Conservation (phyloP, 2,329 filamentous ascomycete genomes). For the Thelonectria blattea region DNA sequence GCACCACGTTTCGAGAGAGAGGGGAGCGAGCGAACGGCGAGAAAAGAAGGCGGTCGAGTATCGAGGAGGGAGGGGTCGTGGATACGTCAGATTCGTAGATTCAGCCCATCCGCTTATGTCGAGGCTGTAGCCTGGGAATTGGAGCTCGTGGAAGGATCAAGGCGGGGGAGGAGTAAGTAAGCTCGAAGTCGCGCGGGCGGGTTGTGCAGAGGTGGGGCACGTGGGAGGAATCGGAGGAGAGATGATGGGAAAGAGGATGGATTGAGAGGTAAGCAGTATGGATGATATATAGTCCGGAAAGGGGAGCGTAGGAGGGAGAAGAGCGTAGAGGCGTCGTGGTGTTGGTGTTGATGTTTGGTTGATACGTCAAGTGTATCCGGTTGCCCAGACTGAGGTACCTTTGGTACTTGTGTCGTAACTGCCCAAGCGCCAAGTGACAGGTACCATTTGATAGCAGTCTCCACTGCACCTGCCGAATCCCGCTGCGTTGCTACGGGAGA, state of each 20-base stretch:
- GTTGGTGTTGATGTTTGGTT: slow-evolving; percentile 9
- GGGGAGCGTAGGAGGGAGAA: not conserved
- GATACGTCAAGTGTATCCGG: not conserved
- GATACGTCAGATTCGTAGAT: slow-evolving; percentile 22
- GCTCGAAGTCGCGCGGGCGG: slow-evolving; percentile 10
- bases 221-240: slow-evolving; percentile 2
- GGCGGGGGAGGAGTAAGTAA: slow-evolving; percentile 17
- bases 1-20: slow-evolving; percentile 32
- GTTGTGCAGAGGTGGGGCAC: slow-evolving; percentile 15
- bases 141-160: slow-evolving; percentile 8
- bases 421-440: too few relatives aligned
- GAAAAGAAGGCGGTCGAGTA: slow-evolving; percentile 1
- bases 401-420: too few relatives aligned
- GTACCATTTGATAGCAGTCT: not conserved
- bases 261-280: not conserved
- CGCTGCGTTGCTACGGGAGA: too few relatives aligned
- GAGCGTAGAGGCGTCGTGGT: not conserved
- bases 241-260: not conserved
- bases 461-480: not conserved
- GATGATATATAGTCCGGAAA: not conserved
- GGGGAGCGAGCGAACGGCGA: slow-evolving; percentile 3
- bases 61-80: slow-evolving; percentile 18
- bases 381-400: not conserved
- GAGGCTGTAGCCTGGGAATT: slow-evolving; percentile 8
- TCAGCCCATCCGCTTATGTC: slow-evolving; percentile 34